A percentile compares a stretch with the other conserved stretches of the same genome.
These are phyloP conservation scores for Sugiyamaella smithiae DNA, from an alignment of 805 yeast species.

Conservation along the genomic window DNA sequence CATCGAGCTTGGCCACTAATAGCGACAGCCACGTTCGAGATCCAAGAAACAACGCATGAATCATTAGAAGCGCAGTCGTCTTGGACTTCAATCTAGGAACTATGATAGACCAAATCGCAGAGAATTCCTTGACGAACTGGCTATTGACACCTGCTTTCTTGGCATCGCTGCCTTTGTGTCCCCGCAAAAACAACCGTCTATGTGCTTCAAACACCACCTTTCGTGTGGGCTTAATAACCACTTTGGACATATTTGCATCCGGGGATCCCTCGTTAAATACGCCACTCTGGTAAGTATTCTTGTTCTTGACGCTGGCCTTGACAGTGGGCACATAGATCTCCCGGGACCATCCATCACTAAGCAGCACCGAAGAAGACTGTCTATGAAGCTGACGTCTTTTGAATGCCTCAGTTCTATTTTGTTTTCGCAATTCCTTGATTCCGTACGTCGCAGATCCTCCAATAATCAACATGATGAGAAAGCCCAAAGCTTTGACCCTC, in stretches of 20 bases:
- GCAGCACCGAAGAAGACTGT: slow-evolving; percentile 26
- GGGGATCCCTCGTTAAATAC: neutral
- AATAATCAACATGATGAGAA: neutral
- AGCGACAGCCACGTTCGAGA: slow-evolving; percentile 85
- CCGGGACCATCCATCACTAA: slow-evolving; percentile 29
- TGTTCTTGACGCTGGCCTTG: neutral
- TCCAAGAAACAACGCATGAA: slow-evolving; percentile 72
- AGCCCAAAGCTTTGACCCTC: neutral
- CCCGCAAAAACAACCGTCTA: slow-evolving; percentile 26
- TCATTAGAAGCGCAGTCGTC: slow-evolving; percentile 59
- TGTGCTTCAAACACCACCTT: slow-evolving; percentile 32
- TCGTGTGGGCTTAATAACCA: slow-evolving; percentile 32
- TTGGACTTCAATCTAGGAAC: slow-evolving; percentile 71
- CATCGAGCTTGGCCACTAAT: slow-evolving; percentile 84
- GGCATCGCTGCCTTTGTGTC: slow-evolving; percentile 6
- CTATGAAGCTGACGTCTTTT: slow-evolving; percentile 11
- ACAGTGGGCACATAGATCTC: slow-evolving; percentile 29
- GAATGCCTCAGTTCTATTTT: neutral
- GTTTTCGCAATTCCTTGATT: neutral
- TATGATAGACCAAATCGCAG: slow-evolving; percentile 73
- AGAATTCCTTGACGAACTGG: slow-evolving; percentile 66
- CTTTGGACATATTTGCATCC: slow-evolving; percentile 22
- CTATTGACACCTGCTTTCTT: slow-evolving; percentile 44
- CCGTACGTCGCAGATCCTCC: slow-evolving; percentile 8
- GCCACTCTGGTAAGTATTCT: neutral